Conservation (phyloP, 768 basidiomycete species). For the Serpula lacrymans region DNA sequence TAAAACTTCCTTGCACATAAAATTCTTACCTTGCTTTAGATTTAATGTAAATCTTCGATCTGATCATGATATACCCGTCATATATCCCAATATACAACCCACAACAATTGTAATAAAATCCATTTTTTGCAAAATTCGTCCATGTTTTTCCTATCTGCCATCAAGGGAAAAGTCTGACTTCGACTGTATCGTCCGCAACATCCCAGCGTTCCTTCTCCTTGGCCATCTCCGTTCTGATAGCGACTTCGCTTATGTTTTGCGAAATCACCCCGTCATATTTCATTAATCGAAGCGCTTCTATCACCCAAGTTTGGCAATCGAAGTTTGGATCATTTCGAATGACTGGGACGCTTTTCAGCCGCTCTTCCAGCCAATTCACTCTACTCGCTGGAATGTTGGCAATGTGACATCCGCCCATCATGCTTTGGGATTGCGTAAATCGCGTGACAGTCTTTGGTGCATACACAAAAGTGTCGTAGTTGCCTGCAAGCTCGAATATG, state of each 20-base stretch:
- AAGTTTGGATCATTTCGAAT: conserved; percentile 18
- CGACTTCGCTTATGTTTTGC: conserved; percentile 11
- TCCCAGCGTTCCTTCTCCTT: conserved; percentile 21
- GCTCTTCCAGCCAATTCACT: conserved; percentile 19
- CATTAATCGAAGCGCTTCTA: conserved; percentile 19
- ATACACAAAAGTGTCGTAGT: conserved; percentile 22
- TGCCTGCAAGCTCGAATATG: conserved; percentile 23
- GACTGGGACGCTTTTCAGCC: conserved; percentile 17
- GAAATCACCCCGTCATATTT: conserved; percentile 18
- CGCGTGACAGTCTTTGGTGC: conserved; percentile 5
- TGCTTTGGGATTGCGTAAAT: conserved; percentile 10
- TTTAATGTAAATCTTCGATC: no score
- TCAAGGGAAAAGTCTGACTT: conserved; percentile 16
- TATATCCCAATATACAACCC: no score
- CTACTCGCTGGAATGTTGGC: conserved; percentile 12
- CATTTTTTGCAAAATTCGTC: no score
- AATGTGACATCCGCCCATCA: conserved; percentile 26
- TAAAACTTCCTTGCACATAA: no score
- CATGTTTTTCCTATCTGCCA: no score
- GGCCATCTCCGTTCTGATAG: conserved; percentile 12
- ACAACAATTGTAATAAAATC: no score
- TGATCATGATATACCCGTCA: no score
- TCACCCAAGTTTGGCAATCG: conserved; percentile 28
- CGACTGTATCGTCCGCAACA: conserved; percentile 22
- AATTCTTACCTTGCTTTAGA: no score